Percentiles rank a stretch among this genome's conserved stretches.
Conservation (phyloP, 352 stramenopile genomes). For the Phytophthora tubulina region DNA sequence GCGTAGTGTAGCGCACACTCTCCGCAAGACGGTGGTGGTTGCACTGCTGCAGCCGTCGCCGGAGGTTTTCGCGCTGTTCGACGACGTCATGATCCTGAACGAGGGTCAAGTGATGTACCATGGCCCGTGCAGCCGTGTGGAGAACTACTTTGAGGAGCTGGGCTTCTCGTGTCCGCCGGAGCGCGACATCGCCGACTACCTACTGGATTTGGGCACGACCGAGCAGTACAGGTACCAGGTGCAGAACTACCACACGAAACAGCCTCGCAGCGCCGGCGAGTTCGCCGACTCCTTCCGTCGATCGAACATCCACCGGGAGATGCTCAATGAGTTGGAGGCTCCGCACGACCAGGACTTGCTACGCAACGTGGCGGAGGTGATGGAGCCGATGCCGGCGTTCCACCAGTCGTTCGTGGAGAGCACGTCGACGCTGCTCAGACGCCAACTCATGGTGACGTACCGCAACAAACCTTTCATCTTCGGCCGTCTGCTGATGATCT, state of each 20-base stretch:
- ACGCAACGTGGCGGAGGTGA: constrained; percentile 21
- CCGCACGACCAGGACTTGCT: constrained; percentile 30
- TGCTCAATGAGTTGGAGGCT: constrained; percentile 36
- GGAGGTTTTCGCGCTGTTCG: constrained; percentile 91
- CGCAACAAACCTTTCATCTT: constrained; percentile 57
- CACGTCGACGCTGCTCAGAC: constrained; percentile 39
- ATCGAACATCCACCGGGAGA: constrained; percentile 43
- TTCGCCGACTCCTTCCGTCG: constrained; percentile 42
- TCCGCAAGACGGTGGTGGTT: constrained; percentile 56
- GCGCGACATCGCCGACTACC: constrained; percentile 42
- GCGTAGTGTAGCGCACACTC: constrained; percentile 23
- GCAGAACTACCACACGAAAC: constrained; percentile 15
- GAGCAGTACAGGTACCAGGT: constrained; percentile 39
- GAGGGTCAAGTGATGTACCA: constrained; percentile 88
- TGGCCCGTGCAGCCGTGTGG: constrained; percentile 29
- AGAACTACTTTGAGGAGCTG: constrained; percentile 50
- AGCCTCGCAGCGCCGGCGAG: constrained; percentile 5
- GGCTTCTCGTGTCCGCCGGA: constrained; percentile 41
- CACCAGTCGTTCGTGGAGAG: constrained; percentile 49
- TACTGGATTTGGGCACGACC: constrained; percentile 33
- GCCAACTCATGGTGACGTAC: constrained; percentile 70
- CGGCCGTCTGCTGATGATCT: constrained; percentile 47
- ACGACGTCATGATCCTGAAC: constrained; percentile 64
- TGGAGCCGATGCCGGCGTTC: constrained; percentile 38
- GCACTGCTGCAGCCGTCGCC: constrained; percentile 88